Evolutionary conservation across 1,139 yeast genomes (phyloP).

Genomic region (Debaryomycetaceae sp.): DNA sequence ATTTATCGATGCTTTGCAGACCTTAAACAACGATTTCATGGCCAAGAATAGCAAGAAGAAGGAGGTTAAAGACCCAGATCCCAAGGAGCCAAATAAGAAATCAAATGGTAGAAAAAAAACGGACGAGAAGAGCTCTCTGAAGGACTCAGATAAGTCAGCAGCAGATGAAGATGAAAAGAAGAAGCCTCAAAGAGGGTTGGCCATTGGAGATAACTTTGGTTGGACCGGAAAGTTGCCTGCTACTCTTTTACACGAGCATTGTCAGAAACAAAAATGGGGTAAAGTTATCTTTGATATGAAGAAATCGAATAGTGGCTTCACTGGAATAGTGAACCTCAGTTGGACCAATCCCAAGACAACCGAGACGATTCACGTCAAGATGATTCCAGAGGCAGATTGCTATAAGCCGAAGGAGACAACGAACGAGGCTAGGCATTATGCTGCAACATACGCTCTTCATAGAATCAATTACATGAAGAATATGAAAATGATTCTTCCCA

Average conservation of each 20-base stretch:
- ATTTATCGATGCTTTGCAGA: neutral
- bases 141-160: neutral
- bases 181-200: constrained; percentile 42
- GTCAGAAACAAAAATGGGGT: constrained; percentile 89
- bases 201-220: constrained; percentile 47
- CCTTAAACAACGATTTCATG: constrained; percentile 1
- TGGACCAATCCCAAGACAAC: constrained; percentile 82
- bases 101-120: neutral
- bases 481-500: constrained; percentile 82
- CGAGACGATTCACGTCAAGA: constrained; percentile 55
- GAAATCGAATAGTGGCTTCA: constrained; percentile 48
- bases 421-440: constrained; percentile 83
- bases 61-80: constrained; percentile 2
- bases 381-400: constrained; percentile 55
- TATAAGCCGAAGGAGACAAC: constrained; percentile 72
- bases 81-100: constrained; percentile 4
- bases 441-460: constrained; percentile 84
- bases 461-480: constrained; percentile 78
- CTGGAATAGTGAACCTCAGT: constrained; percentile 58
- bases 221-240: constrained; percentile 98
- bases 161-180: constrained; percentile 13
- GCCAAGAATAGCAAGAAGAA: constrained; percentile 9
- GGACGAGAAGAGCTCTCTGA: constrained; percentile 1
- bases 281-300: constrained; percentile 76
- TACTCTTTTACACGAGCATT: constrained; percentile 78